phyloP scores from a whole-genome alignment of 2,329 filamentous ascomycete species.

The Sclerotinia minor region DNA sequence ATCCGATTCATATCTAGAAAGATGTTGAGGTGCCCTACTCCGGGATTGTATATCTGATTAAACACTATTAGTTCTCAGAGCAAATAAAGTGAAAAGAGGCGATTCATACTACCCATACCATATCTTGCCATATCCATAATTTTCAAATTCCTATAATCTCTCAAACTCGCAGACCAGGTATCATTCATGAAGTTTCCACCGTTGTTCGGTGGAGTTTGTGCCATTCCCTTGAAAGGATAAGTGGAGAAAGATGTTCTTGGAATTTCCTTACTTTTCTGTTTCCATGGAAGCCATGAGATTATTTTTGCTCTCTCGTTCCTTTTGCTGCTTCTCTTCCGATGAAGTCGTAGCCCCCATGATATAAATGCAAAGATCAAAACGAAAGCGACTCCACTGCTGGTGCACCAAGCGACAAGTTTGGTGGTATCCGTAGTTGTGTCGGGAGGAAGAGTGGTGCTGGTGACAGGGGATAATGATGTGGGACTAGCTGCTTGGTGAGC shows the following conservation, averaged over 20 bases:
- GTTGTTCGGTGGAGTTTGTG: not conserved
- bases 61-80: not conserved
- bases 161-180: not conserved
- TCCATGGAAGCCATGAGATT: not conserved
- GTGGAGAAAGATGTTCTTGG: not conserved
- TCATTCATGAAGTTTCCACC: not conserved
- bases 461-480: not conserved
- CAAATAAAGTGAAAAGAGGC: not conserved
- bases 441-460: not conserved
- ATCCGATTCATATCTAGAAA: slow-evolving; percentile 1
- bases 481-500: not conserved
- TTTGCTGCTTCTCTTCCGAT: not conserved
- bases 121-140: not conserved
- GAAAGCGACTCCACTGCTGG: slow-evolving; percentile 2
- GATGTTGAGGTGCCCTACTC: no score
- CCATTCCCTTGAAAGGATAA: slow-evolving; percentile 8
- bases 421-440: not conserved
- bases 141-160: not conserved
- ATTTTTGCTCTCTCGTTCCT: not conserved
- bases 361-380: not conserved
- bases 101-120: not conserved
- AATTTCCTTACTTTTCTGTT: not conserved
- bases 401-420: not conserved
- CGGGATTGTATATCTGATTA: not conserved
- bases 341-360: slow-evolving; percentile 1